Evolutionary conservation across 169 alveolate genomes (phyloP).

Genomic region (Plasmodium vivax): DNA sequence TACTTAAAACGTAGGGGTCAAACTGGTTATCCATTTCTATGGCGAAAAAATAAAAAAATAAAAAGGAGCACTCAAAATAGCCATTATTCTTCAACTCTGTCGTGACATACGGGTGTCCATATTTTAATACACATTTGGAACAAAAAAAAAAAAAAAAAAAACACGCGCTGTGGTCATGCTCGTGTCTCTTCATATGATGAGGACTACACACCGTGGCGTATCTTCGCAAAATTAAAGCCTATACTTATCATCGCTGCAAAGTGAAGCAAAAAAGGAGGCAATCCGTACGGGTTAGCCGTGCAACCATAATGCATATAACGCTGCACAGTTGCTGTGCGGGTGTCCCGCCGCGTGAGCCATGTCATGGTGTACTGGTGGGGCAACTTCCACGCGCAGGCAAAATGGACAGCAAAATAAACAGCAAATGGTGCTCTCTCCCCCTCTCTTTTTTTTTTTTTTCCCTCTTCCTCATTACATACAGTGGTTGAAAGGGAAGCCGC

Average conservation of each 20-base stretch:
- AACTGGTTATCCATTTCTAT: not conserved
- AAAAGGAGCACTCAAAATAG: not conserved
- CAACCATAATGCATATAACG: not conserved
- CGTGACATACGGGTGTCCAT: not conserved
- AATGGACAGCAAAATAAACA: not conserved
- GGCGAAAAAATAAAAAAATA: not conserved
- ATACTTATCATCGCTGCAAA: conserved; percentile 58
- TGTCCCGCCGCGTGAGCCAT: not conserved
- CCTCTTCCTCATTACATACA: conserved; percentile 32
- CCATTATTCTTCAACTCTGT: not conserved
- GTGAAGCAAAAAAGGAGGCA: not conserved
- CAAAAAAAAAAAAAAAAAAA: not conserved
- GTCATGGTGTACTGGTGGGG: not conserved
- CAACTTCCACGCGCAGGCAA: not conserved
- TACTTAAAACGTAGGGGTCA: not conserved
- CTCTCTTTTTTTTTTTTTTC: not conserved
- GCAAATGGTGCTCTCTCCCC: no score
- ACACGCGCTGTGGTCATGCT: not conserved
- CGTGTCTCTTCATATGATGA: not conserved
- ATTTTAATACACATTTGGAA: not conserved
- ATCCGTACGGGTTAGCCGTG: not conserved
- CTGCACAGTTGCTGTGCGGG: not conserved
- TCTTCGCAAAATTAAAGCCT: conserved; percentile 24
- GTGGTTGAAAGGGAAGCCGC: conserved; percentile 65
- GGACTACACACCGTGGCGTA: not conserved